Evolutionary conservation across 148 eudicot genomes (phyloP), one percentile per base, ranked within the genome.

Genomic region (Chenopodium quinoa): DNA sequence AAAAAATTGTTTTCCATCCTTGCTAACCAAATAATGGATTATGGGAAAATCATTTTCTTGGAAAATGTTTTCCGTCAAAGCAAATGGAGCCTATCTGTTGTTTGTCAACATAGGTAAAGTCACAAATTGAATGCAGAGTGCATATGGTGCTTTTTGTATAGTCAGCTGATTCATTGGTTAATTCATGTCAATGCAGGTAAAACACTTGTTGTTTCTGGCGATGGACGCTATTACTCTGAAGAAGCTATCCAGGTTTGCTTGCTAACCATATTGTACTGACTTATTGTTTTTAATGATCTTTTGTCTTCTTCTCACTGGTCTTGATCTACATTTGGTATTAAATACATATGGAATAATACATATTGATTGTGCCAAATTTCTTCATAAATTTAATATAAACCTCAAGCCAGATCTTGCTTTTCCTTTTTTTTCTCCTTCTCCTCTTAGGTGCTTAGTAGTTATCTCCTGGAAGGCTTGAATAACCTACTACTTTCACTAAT

Each of bases 131-230:
- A 14, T 68, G 52, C 67, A 10, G 27, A 47, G 9, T 76, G n/a
- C 3, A 20, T 17, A 40, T 52, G 25, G 9, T 32, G 56, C 46
- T 31, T 58, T 68, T 22, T 0, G 46, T 75, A 25, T 65, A 50
- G 16, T 31, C 58, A 50, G 22, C 67, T 52, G 34, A 25, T 37
- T 71, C 34, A 48, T 64, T 23, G 74, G 34, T 50, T 7, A 67
- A 37, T 68, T 34, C 14, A 23, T 77, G 70, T 72, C 32, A 56
- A 48, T 82, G 82, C 91, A 95, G 99, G 99, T 77, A 91, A 92
- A 82, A 92, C 98, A 77, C 92, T 96, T 81, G 99, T 96, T 88
- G 98, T 92, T 80, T 96, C 99, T 76, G 99, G 99, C 73, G 99
- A 96, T 91, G 99, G 99, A n/a, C 99, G 98, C 80, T 93, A 96